A percentile compares a stretch with the other conserved stretches of the same genome.
Evolutionary conservation across 1,139 yeast species (phyloP).

Genomic region (Taphrina sp.): DNA sequence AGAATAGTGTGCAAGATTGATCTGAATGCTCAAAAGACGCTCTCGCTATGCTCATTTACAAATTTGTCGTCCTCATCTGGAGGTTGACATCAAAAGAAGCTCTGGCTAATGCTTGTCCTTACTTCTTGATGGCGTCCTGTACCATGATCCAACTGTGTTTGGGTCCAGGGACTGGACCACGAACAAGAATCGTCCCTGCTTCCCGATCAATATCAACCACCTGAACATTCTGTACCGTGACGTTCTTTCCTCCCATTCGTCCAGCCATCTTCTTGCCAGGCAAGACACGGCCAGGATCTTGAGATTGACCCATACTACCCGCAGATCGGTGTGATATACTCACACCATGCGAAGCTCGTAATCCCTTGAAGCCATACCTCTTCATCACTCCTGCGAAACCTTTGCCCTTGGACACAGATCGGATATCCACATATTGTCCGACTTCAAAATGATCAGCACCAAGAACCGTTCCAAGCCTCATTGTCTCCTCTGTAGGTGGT

Average conservation of each 20-base stretch:
- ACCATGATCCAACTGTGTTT: conserved; percentile 70
- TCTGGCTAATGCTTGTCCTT: no score
- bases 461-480: conserved; percentile 75
- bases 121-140: conserved; percentile 68
- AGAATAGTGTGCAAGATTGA: no score
- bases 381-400: conserved; percentile 99
- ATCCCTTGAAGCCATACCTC: conserved; percentile 87
- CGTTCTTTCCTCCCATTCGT: conserved; percentile 77
- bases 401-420: conserved; percentile 83
- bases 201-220: conserved; percentile 78
- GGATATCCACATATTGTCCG: conserved; percentile 81
- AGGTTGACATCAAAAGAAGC: no score
- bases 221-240: conserved; percentile 72
- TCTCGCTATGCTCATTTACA: no score
- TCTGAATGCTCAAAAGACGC: no score
- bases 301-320: conserved; percentile 95
- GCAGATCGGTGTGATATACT: conserved; percentile 91
- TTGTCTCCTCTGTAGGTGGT: conserved; percentile 33
- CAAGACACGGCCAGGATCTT: conserved; percentile 90
- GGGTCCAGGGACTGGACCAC: conserved; percentile 92
- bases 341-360: conserved; percentile 93
- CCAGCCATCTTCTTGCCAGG: conserved; percentile 99
- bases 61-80: no score
- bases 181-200: conserved; percentile 75
- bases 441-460: conserved; percentile 77